Evolutionary conservation across 2,329 filamentous ascomycete species (phyloP).

Genomic region (Fusarium graminum): DNA sequence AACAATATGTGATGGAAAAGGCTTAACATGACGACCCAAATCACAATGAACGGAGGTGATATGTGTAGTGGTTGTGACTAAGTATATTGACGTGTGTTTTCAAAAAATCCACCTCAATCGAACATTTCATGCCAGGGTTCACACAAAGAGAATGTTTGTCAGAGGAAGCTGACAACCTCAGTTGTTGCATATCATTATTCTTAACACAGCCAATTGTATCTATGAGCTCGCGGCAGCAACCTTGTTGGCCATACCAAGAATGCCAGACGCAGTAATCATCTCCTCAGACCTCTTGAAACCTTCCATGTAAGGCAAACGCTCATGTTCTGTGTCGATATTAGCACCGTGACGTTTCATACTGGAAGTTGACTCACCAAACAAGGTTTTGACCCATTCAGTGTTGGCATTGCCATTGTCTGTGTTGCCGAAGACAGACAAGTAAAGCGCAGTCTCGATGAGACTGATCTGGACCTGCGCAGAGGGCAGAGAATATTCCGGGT

Average conservation of each 20-base stretch:
- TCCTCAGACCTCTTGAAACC: slow-evolving; percentile 39
- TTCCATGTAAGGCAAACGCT: slow-evolving; percentile 38
- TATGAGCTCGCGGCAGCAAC: slow-evolving; percentile 24
- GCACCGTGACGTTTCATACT: rapidly evolving
- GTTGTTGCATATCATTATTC: not conserved
- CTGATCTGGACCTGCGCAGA: slow-evolving; percentile 26
- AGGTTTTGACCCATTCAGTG: slow-evolving; percentile 41
- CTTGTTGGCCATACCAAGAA: slow-evolving; percentile 38
- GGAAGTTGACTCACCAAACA: slow-evolving; percentile 34
- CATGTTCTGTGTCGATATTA: slow-evolving; percentile 33
- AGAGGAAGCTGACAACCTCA: slow-evolving; percentile 27
- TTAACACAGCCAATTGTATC: not conserved
- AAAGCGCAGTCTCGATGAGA: slow-evolving; percentile 43
- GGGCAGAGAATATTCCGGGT: slow-evolving; percentile 33
- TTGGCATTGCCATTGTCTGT: slow-evolving; percentile 35
- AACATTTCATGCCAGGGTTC: not conserved
- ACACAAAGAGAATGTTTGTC: slow-evolving; percentile 6
- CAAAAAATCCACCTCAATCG: not conserved
- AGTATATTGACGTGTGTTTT: not conserved
- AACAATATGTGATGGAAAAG: not conserved
- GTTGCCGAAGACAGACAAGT: slow-evolving; percentile 40
- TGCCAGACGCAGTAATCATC: slow-evolving; percentile 30
- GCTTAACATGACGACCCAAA: not conserved
- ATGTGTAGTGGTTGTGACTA: not conserved
- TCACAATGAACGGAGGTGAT: not conserved